Evolutionary conservation across 73 alveolate species (phyloP), one percentile per base, ranked within the genome.

Genomic region (Paramecium pentaurelia): DNA sequence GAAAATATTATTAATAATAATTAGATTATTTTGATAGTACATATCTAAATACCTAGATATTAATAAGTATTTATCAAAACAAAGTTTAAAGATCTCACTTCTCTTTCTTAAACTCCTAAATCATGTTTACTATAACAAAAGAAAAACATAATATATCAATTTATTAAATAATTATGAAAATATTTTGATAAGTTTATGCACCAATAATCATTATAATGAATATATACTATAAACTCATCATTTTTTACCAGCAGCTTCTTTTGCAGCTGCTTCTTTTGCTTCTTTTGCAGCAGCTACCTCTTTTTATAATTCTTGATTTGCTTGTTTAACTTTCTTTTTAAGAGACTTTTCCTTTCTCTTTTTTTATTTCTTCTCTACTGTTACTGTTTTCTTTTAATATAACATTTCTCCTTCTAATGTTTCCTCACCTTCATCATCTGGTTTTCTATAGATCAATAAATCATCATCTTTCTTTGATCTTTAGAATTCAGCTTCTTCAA

Each of bases 331-430:
- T 80, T 32, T 38, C 30, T 80, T 80, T 47, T 80, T 88, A 9
- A 86, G 85, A 5, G 92, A 54, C 28, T 60, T 64, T 22, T 92
- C 86, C 92, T 73, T 89, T 86, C 75, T 90, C 92, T 93, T 90
- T 64, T 77, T 87, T 58, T 87, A 44, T 28, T 71, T 92, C 38
- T 90, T 30, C 16, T 88, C 92, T 18, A 20, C 44, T 32, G 83
- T 40, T 30, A 40, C 95, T 30, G 71, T 60, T 14, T 89, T 42
- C 71, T 93, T 80, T 92, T 30, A 27, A 25, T 34, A 64, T 18
- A 30, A 20, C 73, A 42, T 71, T 58, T 68, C 86, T 32, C 68
- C 91, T 42, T 32, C 71, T 5, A 37, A 0, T 71, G 86, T 60
- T 60, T 51, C 75, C 40, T 87, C 86, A 16, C 51, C 94, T 37